Percentiles rank a stretch among this genome's conserved stretches.
phyloP scores from a whole-genome alignment of 1,284 basidiomycete genomes.

The Moesziomyces sp. region DNA sequence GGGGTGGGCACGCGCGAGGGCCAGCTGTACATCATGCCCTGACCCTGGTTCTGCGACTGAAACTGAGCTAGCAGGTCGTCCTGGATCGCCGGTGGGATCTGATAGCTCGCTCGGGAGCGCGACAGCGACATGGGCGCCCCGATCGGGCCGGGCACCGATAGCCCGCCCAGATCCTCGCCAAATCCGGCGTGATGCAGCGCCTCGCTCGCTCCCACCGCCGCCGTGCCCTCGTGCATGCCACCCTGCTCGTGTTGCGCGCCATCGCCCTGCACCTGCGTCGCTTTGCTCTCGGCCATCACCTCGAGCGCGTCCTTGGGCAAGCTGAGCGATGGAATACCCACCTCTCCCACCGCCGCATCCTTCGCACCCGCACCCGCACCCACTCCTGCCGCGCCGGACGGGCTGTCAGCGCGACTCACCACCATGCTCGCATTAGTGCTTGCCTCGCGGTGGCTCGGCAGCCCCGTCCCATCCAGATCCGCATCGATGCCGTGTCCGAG shows the following conservation, averaged over 20 bases:
- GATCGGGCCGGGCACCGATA: slow-evolving; percentile 38
- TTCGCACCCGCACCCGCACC: slow-evolving; percentile 8
- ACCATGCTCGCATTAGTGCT: slow-evolving; percentile 8
- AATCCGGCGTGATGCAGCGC: slow-evolving; percentile 4
- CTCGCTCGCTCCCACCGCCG: neutral
- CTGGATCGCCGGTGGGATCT: slow-evolving; percentile 18
- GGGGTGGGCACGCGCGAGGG: slow-evolving; percentile 3
- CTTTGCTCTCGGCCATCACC: neutral
- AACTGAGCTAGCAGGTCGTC: slow-evolving; percentile 32
- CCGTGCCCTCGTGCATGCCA: neutral
- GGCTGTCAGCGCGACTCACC: slow-evolving; percentile 25
- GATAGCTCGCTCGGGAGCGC: slow-evolving; percentile 18
- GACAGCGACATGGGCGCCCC: slow-evolving; percentile 43
- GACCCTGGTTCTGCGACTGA: slow-evolving; percentile 32
- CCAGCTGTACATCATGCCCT: slow-evolving; percentile 28
- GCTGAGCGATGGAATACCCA: slow-evolving; percentile 5
- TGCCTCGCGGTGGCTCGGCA: slow-evolving; percentile 28
- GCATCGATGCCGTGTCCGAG: slow-evolving; percentile 48
- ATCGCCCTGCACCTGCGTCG: neutral
- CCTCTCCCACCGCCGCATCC: slow-evolving; percentile 1
- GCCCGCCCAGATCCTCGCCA: slow-evolving; percentile 5
- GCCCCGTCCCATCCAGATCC: slow-evolving; percentile 43
- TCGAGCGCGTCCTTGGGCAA: slow-evolving; percentile 10
- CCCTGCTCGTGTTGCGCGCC: neutral
- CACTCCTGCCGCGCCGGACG: neutral